phyloP scores from a whole-genome alignment of 2,329 filamentous ascomycete genomes.

The Alternaria gansuensis region DNA sequence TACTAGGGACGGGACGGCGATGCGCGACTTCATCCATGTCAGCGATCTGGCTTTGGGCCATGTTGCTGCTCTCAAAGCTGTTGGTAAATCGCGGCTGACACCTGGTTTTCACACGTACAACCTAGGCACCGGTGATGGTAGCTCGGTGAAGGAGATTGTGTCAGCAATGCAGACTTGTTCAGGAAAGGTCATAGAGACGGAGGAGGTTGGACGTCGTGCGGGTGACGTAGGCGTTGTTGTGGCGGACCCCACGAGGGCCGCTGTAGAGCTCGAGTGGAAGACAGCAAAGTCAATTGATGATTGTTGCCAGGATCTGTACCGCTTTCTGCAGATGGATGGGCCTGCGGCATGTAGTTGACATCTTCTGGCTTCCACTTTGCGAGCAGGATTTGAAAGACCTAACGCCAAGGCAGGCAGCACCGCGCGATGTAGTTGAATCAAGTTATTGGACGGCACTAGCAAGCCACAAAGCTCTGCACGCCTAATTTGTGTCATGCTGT shows the following conservation, averaged over 20 bases:
- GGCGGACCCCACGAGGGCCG: constrained; percentile 38
- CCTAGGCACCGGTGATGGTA: constrained; percentile 47
- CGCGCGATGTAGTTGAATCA: background rate
- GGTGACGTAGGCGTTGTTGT: constrained; percentile 47
- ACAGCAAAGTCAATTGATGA: constrained; percentile 19
- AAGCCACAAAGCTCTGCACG: constrained; percentile 8
- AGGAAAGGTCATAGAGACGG: constrained; percentile 31
- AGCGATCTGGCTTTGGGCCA: constrained; percentile 69
- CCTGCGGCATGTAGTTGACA: background rate
- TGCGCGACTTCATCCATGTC: constrained; percentile 72
- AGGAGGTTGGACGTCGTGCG: constrained; percentile 34
- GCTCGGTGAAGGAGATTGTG: constrained; percentile 47
- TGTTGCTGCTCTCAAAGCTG: constrained; percentile 61
- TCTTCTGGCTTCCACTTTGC: background rate
- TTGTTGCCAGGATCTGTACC: constrained; percentile 10
- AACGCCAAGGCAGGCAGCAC: constrained; percentile 1
- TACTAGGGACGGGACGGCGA: constrained; percentile 68
- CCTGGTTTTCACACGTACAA: constrained; percentile 45
- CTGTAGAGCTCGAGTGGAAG: constrained; percentile 40
- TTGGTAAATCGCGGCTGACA: constrained; percentile 20
- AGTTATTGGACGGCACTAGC: background rate
- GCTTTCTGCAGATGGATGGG: constrained; percentile 1
- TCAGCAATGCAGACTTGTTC: constrained; percentile 42
- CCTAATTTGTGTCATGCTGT: background rate
- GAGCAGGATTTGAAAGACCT: background rate